Percentiles rank a stretch among this genome's conserved stretches.
Conservation (phyloP, 2,329 filamentous ascomycete genomes). For the Exophiala xenobiotica region DNA sequence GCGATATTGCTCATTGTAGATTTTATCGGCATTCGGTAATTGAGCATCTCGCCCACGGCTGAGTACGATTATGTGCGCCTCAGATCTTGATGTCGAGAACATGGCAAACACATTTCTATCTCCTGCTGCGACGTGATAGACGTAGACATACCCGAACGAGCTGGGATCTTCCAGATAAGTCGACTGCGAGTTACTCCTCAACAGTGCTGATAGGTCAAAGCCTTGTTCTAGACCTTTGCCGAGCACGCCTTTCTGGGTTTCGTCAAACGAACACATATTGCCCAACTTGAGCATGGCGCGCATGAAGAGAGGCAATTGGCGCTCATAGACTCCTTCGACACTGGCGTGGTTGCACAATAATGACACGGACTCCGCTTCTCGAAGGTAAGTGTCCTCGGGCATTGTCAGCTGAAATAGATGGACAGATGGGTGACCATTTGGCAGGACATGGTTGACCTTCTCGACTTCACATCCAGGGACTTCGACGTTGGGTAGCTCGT, state of each 20-base stretch:
- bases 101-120: slow-evolving; percentile 91
- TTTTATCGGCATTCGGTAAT: slow-evolving; percentile 83
- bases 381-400: slow-evolving; percentile 81
- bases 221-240: slow-evolving; percentile 91
- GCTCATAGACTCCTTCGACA: slow-evolving; percentile 97
- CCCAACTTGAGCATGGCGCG: slow-evolving; percentile 86
- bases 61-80: slow-evolving; percentile 85
- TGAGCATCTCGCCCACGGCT: slow-evolving; percentile 78
- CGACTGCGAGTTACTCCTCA: slow-evolving; percentile 63
- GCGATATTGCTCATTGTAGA: slow-evolving; percentile 75
- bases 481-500: slow-evolving; percentile 83
- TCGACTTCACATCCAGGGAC: slow-evolving; percentile 84
- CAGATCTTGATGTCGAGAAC: slow-evolving; percentile 77
- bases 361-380: slow-evolving; percentile 78
- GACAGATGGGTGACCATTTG: slow-evolving; percentile 89
- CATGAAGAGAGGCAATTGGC: slow-evolving; percentile 80
- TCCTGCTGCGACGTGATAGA: slow-evolving; percentile 88
- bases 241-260: slow-evolving; percentile 82
- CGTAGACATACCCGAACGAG: slow-evolving; percentile 80
- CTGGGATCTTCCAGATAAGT: slow-evolving; percentile 71
- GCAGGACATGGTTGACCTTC: slow-evolving; percentile 88
- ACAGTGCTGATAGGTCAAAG: slow-evolving; percentile 79
- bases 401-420: slow-evolving; percentile 94
- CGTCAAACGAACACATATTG: slow-evolving; percentile 89
- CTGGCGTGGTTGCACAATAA: slow-evolving; percentile 86